A percentile compares a stretch with the other conserved stretches of the same genome.
These are phyloP conservation scores for Cornus florida DNA, from an alignment of 148 eudicot species.

Conservation along the genomic window DNA sequence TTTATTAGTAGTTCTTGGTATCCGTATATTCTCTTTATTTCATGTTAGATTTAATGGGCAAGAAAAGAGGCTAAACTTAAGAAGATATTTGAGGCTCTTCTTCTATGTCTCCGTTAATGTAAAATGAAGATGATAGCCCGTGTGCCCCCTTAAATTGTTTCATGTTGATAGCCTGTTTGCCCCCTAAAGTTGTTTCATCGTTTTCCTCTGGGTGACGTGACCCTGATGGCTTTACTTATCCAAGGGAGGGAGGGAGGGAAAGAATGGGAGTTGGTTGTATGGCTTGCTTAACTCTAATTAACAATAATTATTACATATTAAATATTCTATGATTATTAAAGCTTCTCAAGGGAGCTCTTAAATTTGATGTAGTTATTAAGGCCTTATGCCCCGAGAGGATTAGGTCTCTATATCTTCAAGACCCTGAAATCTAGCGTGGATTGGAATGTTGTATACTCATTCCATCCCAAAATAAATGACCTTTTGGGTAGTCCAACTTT, in stretches of 20 bases:
- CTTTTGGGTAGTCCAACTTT: too few species aligned
- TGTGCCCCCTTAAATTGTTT: neutral
- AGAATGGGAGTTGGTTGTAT: neutral
- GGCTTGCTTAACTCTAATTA: neutral
- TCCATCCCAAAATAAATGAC: too few species aligned
- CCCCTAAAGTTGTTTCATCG: neutral
- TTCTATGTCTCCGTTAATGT: neutral
- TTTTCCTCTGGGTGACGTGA: neutral
- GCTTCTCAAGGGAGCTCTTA: too few species aligned
- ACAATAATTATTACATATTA: too few species aligned
- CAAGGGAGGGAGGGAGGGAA: too few species aligned
- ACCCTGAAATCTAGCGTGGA: neutral
- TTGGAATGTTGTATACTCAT: neutral
- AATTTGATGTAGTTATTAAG: neutral
- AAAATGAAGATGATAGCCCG: neutral
- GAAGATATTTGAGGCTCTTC: neutral
- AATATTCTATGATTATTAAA: too few species aligned
- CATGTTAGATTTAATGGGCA: neutral
- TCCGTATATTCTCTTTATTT: neutral
- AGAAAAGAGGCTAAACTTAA: neutral
- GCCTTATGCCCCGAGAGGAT: neutral
- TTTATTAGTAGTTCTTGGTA: neutral
- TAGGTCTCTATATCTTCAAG: neutral
- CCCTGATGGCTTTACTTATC: neutral
- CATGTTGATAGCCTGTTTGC: neutral